These are phyloP conservation scores for Aureobasidium leucospermi DNA, from an alignment of 2,329 filamentous ascomycete genomes.

Conservation along the genomic window DNA sequence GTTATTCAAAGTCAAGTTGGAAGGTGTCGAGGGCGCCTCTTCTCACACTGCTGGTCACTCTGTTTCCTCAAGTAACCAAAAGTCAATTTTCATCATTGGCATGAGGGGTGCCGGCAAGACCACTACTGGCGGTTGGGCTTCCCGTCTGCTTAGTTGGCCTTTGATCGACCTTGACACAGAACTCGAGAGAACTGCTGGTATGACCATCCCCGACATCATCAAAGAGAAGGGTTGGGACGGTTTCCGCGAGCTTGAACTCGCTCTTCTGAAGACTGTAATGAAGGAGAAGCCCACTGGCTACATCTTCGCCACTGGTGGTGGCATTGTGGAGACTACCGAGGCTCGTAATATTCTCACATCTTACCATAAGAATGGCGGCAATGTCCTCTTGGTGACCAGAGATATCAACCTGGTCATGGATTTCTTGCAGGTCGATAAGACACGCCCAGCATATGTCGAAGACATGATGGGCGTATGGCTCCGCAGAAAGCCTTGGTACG, in stretches of 20 bases:
- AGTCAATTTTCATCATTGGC: constrained; percentile 87
- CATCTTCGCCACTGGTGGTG: constrained; percentile 89
- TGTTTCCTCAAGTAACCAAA: constrained; percentile 32
- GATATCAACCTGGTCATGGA: constrained; percentile 82
- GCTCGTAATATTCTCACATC: constrained; percentile 68
- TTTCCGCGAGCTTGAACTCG: constrained; percentile 73
- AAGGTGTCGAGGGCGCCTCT: constrained; percentile 59
- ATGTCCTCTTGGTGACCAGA: constrained; percentile 79
- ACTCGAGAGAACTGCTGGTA: constrained; percentile 65
- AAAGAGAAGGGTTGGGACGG: constrained; percentile 74
- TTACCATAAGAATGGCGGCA: constrained; percentile 69
- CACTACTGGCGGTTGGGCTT: constrained; percentile 81
- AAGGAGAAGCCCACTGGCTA: constrained; percentile 66
- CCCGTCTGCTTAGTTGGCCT: constrained; percentile 63
- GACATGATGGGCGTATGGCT: constrained; percentile 89
- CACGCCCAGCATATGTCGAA: constrained; percentile 83
- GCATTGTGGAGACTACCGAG: constrained; percentile 78
- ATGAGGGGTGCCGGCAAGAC: constrained; percentile 98
- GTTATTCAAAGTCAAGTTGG: constrained; percentile 68
- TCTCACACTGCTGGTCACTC: constrained; percentile 30
- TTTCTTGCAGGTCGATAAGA: constrained; percentile 82
- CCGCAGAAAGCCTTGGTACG: constrained; percentile 81
- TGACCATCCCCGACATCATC: constrained; percentile 82
- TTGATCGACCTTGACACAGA: constrained; percentile 85
- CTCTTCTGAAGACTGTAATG: constrained; percentile 65